Evolutionary conservation across 2,329 filamentous ascomycete genomes (phyloP).

Genomic region (Penicillium sp.): DNA sequence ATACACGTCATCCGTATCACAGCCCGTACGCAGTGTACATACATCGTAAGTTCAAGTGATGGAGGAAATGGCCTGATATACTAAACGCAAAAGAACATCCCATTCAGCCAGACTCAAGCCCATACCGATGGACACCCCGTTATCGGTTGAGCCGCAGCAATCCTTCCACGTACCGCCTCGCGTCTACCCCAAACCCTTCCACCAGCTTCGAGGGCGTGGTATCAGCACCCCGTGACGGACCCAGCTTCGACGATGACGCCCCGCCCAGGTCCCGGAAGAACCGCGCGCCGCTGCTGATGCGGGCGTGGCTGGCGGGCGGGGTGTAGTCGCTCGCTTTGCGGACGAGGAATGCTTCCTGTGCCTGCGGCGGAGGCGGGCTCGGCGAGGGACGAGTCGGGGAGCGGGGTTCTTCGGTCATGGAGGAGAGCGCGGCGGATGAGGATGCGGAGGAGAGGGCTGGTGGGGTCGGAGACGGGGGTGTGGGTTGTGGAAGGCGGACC

Average conservation of each 20-base stretch:
- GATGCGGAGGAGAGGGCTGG: constrained; percentile 4
- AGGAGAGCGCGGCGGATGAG: constrained; percentile 16
- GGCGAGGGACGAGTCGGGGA: not conserved
- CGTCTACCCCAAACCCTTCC: constrained; percentile 48
- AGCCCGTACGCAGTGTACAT: too few species aligned
- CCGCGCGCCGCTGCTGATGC: constrained; percentile 32
- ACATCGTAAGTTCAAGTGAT: too few species aligned
- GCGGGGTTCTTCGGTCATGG: constrained; percentile 6
- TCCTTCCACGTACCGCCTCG: constrained; percentile 47
- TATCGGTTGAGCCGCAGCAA: constrained; percentile 45
- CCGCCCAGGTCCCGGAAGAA: constrained; percentile 45
- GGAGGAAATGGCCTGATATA: too few species aligned
- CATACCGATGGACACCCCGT: constrained; percentile 23
- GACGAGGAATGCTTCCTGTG: constrained; percentile 47
- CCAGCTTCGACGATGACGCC: constrained; percentile 25
- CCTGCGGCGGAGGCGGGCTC: not conserved
- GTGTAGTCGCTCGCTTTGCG: constrained; percentile 45
- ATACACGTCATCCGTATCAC: too few species aligned
- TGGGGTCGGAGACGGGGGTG: constrained; percentile 2
- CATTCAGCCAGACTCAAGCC: too few species aligned
- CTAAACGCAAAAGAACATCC: too few species aligned
- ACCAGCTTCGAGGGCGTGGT: constrained; percentile 38
- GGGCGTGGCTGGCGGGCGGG: constrained; percentile 31
- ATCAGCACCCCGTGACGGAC: constrained; percentile 24
- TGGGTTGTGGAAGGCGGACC: constrained; percentile 50